phyloP scores from a whole-genome alignment of 2,329 filamentous ascomycete species.

The Ascomycota sp. region DNA sequence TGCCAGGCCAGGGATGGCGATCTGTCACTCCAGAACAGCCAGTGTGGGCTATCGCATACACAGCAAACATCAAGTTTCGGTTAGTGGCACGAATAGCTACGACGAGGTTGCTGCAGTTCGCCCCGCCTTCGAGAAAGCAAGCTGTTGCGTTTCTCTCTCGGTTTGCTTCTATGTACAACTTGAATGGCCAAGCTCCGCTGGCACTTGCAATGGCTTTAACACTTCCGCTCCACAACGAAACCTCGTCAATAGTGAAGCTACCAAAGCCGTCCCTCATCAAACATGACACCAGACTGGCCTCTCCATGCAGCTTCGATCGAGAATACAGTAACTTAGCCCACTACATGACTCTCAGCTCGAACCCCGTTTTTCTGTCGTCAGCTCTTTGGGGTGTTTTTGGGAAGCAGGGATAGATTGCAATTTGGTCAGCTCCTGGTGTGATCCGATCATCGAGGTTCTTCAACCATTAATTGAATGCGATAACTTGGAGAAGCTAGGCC shows the following conservation, averaged over 20 bases:
- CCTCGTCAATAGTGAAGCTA: conserved; percentile 1
- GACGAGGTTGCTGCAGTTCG: neutral
- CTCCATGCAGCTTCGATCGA: conserved; percentile 1
- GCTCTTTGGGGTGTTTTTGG: conserved; percentile 1
- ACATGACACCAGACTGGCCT: neutral
- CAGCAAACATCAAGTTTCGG: conserved; percentile 1
- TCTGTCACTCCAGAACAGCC: neutral
- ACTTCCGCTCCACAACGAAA: conserved; percentile 1
- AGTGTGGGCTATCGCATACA: conserved; percentile 1
- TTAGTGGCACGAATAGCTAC: neutral
- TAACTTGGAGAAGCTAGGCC: neutral
- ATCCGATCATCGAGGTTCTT: conserved; percentile 1
- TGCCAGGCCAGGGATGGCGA: conserved; percentile 1
- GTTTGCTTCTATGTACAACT: conserved; percentile 2
- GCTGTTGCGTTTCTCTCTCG: conserved; percentile 1
- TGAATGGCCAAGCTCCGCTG: conserved; percentile 1
- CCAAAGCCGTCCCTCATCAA: neutral
- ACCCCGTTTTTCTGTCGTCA: conserved; percentile 2
- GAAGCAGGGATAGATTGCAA: conserved; percentile 1
- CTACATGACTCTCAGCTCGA: conserved; percentile 2
- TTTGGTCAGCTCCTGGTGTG: conserved; percentile 1
- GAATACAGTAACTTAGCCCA: conserved; percentile 1
- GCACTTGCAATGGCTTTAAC: conserved; percentile 1
- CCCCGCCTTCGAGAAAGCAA: conserved; percentile 1
- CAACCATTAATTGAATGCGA: conserved; percentile 1